These are phyloP conservation scores for Amorphotheca resinae DNA, from an alignment of 495 filamentous ascomycete species.

Conservation along the genomic window DNA sequence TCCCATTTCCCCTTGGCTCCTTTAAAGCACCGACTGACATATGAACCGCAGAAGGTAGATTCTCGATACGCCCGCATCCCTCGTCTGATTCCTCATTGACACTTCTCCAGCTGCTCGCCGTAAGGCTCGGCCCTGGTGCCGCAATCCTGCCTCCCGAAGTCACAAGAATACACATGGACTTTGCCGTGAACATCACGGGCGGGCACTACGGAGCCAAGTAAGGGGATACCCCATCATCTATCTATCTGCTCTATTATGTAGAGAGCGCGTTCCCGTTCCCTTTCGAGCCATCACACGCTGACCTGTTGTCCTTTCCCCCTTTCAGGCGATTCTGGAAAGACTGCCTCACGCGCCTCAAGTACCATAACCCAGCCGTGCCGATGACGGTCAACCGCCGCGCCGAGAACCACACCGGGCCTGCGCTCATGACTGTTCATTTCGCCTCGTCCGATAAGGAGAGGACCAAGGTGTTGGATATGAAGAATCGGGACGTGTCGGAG, in stretches of 20 bases:
- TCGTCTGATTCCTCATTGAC: constrained; percentile 25
- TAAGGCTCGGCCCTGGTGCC: constrained; percentile 71
- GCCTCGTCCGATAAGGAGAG: constrained; percentile 22
- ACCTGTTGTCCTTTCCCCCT: no score
- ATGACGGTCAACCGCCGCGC: constrained; percentile 73
- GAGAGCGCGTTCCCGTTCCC: constrained; percentile 12
- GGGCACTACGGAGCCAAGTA: constrained; percentile 77
- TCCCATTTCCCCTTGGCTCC: constrained; percentile 1
- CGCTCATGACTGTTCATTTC: constrained; percentile 68
- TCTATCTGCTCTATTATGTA: no score
- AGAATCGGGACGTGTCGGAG: constrained; percentile 40
- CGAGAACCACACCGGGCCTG: constrained; percentile 39
- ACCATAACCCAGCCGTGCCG: constrained; percentile 73
- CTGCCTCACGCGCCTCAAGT: constrained; percentile 78
- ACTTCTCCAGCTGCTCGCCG: constrained; percentile 46
- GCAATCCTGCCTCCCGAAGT: constrained; percentile 68
- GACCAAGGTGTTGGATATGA: constrained; percentile 41
- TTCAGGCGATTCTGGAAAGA: constrained; percentile 78
- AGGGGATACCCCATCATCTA: no score
- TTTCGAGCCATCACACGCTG: no score
- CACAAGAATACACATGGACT: constrained; percentile 72
- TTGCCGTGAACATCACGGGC: constrained; percentile 48
- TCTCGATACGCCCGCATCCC: neutral
- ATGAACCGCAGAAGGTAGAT: constrained; percentile 16
- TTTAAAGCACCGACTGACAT: constrained; percentile 3